A percentile compares a stretch with the other conserved stretches of the same genome.
Evolutionary conservation across 2,329 filamentous ascomycete species (phyloP).

Genomic region (Escovopsis sp.): DNA sequence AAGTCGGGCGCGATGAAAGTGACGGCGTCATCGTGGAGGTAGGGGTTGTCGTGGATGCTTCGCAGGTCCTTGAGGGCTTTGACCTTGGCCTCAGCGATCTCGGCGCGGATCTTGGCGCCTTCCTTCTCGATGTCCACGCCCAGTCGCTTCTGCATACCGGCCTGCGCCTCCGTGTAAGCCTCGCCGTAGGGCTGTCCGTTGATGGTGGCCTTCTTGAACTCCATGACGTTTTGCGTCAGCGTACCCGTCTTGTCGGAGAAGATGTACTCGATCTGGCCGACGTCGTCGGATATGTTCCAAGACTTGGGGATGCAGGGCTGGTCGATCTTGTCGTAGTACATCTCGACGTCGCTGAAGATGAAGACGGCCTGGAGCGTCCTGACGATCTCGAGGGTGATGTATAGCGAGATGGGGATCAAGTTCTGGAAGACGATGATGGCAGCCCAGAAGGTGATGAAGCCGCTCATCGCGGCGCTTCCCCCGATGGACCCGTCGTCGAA

Average conservation of each 20-base stretch:
- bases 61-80: conserved; percentile 61
- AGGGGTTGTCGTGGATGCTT: conserved; percentile 74
- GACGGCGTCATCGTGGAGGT: conserved; percentile 74
- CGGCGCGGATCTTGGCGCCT: conserved; percentile 51
- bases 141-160: conserved; percentile 85
- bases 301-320: conserved; percentile 94
- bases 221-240: conserved; percentile 95
- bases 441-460: conserved; percentile 95
- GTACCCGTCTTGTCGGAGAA: conserved; percentile 98
- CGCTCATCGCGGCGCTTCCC: conserved; percentile 58
- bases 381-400: conserved; percentile 93
- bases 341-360: conserved; percentile 88
- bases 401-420: conserved; percentile 94
- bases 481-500: conserved; percentile 84
- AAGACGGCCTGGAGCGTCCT: conserved; percentile 87
- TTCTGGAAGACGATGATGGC: conserved; percentile 94
- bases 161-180: conserved; percentile 92
- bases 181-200: conserved; percentile 96
- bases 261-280: conserved; percentile 97
- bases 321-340: conserved; percentile 94
- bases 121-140: conserved; percentile 80
- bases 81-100: conserved; percentile 66
- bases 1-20: conserved; percentile 91
- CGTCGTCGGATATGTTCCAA: conserved; percentile 97
- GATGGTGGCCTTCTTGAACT: conserved; percentile 96